Evolutionary conservation across 1,284 basidiomycete genomes (phyloP), one percentile per base, ranked within the genome.

Genomic region (Flammula alnicola): DNA sequence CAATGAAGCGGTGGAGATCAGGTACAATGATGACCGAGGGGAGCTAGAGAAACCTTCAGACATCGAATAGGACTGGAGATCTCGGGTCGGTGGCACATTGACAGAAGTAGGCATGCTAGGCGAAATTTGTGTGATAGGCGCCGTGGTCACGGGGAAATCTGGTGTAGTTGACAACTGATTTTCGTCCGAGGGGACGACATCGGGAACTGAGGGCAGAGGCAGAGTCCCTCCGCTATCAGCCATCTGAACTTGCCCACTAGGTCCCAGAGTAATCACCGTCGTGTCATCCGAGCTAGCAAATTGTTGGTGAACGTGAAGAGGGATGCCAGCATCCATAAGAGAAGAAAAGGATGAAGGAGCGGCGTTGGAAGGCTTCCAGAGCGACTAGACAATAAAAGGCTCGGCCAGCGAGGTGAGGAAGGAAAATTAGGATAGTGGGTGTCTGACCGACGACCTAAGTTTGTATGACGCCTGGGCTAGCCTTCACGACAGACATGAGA

Each of bases 301-400:
- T 32, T 41, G 37, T n/a, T 33, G 49, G 29, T 17, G n/a, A 16
- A 35, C 14, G 22, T 26, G 29, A 39, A 5, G 11, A n/a, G 27
- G 42, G 30, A 39, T 31, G 22, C 49, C 51, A 44, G 35, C 49
- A 52, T 47, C 47, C 56, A 58, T 58, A 16, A 36, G 46, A 38
- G 22, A 39, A 31, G 29, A 12, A 35, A 38, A 36, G 16, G 9
- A 7, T 5, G 5, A 4, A 17, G 32, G 16, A n/a, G n/a, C n/a
- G n/a, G n/a, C n/a, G n/a, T 27, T 35, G 35, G 31, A n/a, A 14
- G 26, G 30, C 47, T 47, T 47, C 49, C 40, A 47, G 49, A 46
- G 49, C 47, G 14, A 43, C 4, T 19, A 46, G 29, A 26, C 22
- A 14, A 33, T 29, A 36, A 23, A 39, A 32, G 32, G 29, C 5